Conservation (phyloP, 345 rosid genomes). For the Luvunga scandens region DNA sequence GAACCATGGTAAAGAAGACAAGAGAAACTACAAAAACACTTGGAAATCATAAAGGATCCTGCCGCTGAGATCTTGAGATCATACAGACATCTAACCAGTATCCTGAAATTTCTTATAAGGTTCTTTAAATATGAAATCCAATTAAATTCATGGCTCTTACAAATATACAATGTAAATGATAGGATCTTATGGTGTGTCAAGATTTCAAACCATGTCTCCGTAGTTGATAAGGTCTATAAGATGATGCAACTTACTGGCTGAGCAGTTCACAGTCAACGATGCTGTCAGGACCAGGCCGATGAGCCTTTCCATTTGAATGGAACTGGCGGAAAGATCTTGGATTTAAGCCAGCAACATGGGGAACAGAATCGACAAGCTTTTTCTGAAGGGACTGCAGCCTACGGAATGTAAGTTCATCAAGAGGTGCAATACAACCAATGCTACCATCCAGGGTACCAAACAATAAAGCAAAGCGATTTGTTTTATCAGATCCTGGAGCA, state of each 20-base stretch:
- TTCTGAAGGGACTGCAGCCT: conserved; percentile 89
- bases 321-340: conserved; percentile 95
- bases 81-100: background rate
- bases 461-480: conserved; percentile 81
- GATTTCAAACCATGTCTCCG: background rate
- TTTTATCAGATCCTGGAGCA: conserved; percentile 67
- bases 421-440: conserved; percentile 91
- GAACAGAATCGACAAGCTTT: conserved; percentile 86
- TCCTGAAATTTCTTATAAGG: background rate
- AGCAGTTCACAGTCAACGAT: conserved; percentile 93
- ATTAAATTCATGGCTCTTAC: background rate
- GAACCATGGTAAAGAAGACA: background rate
- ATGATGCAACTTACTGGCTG: conserved; percentile 66
- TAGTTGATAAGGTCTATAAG: background rate
- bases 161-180: background rate
- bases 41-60: background rate
- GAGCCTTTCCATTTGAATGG: conserved; percentile 73
- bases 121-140: background rate
- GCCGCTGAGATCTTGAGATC: background rate
- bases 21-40: background rate
- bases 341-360: conserved; percentile 91
- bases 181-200: background rate
- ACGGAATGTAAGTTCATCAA: conserved; percentile 89
- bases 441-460: conserved; percentile 96
- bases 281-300: conserved; percentile 93